Evolutionary conservation across 768 basidiomycete genomes (phyloP), one percentile per base, ranked within the genome.

Genomic region (Suillus subluteus): DNA sequence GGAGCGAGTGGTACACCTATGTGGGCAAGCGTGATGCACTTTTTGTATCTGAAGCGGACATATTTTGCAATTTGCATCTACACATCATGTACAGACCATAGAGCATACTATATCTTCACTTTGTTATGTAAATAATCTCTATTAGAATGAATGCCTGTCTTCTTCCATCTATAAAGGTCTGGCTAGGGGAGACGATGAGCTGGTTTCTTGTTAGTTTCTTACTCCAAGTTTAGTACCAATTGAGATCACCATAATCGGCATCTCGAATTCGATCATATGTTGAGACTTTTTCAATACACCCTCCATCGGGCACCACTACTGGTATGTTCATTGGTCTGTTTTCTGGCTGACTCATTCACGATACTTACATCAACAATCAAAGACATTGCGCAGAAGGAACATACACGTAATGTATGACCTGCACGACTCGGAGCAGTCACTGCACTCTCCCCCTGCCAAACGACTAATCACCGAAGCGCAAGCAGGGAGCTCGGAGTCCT

Each of bases 1-100:
- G 74, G 82, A 83, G 56, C 75, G 78, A 63, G 84, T 87, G 15
- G 76, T 85, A 32, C 63, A 69, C 56, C 43, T 71, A 43, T 76
- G 72, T 64, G 70, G 37, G 48, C 21, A 56, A 40, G 59, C 66
- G 6, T 58, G 54, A 66, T 30, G 16, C 26, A 30, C n/a, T 9
- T 37, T 7, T 55, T 32, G 18, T n/a, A 35, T 35, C 18, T 56
- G 55, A 35, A 56, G 35, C 6, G 21, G 12, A n/a, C 32, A 12
- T 12, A 23, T 23, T 41, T 41, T 23, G 6, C 48, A 23, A 50
- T 52, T 52, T n/a, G 6, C 35, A 37, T 56, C 55, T 37, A 56
- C 32, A 37, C 13, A 15, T 15, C 12, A 56, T 37, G 21, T 56
- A 56, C 35, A 56, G 37, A 56, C 21, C 35, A 56, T 56, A 56